These are phyloP conservation scores for Chrysoporthe puriensis DNA, from an alignment of 2,329 filamentous ascomycete species.

Conservation along the genomic window DNA sequence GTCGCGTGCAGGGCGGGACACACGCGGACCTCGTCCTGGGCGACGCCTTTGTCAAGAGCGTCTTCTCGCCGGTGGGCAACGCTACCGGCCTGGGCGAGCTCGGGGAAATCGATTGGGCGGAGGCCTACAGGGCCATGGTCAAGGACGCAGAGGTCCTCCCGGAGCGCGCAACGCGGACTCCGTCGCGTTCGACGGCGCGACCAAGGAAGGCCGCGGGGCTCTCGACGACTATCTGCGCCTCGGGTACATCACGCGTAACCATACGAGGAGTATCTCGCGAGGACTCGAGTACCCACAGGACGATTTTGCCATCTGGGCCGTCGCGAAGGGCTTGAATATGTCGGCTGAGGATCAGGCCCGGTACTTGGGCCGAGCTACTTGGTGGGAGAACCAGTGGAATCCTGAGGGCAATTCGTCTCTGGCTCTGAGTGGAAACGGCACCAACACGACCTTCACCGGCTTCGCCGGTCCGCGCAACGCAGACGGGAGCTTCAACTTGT, in stretches of 20 bases:
- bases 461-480: conserved; percentile 21
- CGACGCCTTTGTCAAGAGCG: conserved; percentile 56
- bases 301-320: conserved; percentile 56
- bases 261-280: conserved; percentile 51
- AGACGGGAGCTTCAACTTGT: conserved; percentile 15
- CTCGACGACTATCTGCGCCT: conserved; percentile 56
- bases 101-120: conserved; percentile 42
- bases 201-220: conserved; percentile 56
- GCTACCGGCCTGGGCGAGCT: conserved; percentile 35
- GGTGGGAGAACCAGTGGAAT: conserved; percentile 26
- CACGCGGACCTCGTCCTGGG: conserved; percentile 61
- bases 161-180: conserved; percentile 49
- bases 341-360: conserved; percentile 3
- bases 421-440: background rate
- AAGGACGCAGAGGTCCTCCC: conserved; percentile 56
- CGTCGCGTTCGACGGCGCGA: conserved; percentile 50
- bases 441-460: conserved; percentile 7
- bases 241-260: conserved; percentile 54
- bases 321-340: conserved; percentile 39
- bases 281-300: conserved; percentile 57
- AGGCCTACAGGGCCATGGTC: conserved; percentile 49
- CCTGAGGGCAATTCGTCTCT: conserved; percentile 6
- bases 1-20: conserved; percentile 56
- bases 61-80: conserved; percentile 10
- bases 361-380: conserved; percentile 8